Evolutionary conservation across 2,329 filamentous ascomycete genomes (phyloP), one percentile per base, ranked within the genome.

Genomic region (Trichophyton simii): DNA sequence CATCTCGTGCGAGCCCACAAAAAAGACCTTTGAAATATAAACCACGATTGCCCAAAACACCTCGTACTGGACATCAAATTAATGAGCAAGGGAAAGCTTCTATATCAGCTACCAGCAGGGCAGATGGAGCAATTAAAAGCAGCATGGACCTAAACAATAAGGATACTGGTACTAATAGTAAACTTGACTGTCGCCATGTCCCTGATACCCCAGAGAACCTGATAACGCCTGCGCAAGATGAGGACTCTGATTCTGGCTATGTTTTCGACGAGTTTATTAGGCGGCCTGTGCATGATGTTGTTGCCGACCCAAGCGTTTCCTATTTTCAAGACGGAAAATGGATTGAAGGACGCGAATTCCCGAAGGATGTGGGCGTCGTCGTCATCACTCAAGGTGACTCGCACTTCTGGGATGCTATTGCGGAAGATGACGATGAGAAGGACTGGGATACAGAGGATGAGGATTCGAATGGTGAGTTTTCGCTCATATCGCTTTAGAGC

Each of bases 201-300:
- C 42, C 42, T 38, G 41, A 58, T 18, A 60, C 59, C 6, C 58
- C 58, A 25, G 62, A 63, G 11, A 41, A 59, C 11, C 42, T 38
- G 55, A 57, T 59, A 31, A 50, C 50, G 7, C 22, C 34, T 25
- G 52, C 48, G 25, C 60, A 38, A 41, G 74, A 76, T 22, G 75
- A 77, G 8, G 75, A 77, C 20, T 75, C 75, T 20, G 78, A 79
- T n/a, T 73, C 69, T 22, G 80, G 82, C 52, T 85, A 82, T 68
- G 81, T 85, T 61, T 84, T 83, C 69, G 83, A 85, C 66, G 83
- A 81, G 8, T 85, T 85, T 68, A 73, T 84, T 48, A 80, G 82
- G 1, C 74, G 78, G 18, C 73, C 71, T n/a, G 64, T 76, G 18
- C 68, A 72, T 1, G 69, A 71, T n/a, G 63, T 65, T 18, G 67